Evolutionary conservation across 2,329 filamentous ascomycete species (phyloP).

Genomic region (Penicillium sp.): DNA sequence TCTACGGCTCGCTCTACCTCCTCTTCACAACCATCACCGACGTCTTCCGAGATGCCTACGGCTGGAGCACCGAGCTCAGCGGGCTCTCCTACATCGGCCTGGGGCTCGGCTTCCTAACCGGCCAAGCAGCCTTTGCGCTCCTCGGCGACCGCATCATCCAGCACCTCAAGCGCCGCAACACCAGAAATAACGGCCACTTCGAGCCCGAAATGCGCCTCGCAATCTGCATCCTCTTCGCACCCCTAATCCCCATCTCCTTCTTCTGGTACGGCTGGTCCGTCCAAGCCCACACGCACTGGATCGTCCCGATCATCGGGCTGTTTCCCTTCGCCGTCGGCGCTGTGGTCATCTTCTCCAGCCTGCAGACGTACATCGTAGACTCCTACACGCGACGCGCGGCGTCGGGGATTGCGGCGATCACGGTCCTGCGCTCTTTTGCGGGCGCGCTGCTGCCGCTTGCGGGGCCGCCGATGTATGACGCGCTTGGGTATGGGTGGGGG

Average conservation of each 20-base stretch:
- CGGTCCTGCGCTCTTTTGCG: slow-evolving; percentile 43
- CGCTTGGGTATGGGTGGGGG: slow-evolving; percentile 64
- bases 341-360: slow-evolving; percentile 48
- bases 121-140: slow-evolving; percentile 38
- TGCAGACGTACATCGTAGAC: slow-evolving; percentile 57
- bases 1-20: slow-evolving; percentile 49
- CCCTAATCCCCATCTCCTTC: slow-evolving; percentile 55
- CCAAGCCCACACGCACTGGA: slow-evolving; percentile 57
- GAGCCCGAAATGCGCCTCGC: slow-evolving; percentile 52
- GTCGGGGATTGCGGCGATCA: slow-evolving; percentile 63
- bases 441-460: slow-evolving; percentile 63
- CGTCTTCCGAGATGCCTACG: slow-evolving; percentile 52
- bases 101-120: slow-evolving; percentile 43
- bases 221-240: slow-evolving; percentile 57
- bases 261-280: slow-evolving; percentile 52
- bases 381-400: slow-evolving; percentile 49
- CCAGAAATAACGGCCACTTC: slow-evolving; percentile 30
- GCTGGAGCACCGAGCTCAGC: slow-evolving; percentile 46
- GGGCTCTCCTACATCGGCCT: slow-evolving; percentile 53
- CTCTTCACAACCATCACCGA: slow-evolving; percentile 56
- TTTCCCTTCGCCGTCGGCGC: slow-evolving; percentile 39
- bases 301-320: slow-evolving; percentile 62
- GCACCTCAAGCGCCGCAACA: slow-evolving; percentile 24
- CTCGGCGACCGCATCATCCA: slow-evolving; percentile 24
- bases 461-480: slow-evolving; percentile 62